These are phyloP conservation scores for Suzukiozyma palmioleophila DNA, from an alignment of 1,139 yeast species.

Conservation along the genomic window DNA sequence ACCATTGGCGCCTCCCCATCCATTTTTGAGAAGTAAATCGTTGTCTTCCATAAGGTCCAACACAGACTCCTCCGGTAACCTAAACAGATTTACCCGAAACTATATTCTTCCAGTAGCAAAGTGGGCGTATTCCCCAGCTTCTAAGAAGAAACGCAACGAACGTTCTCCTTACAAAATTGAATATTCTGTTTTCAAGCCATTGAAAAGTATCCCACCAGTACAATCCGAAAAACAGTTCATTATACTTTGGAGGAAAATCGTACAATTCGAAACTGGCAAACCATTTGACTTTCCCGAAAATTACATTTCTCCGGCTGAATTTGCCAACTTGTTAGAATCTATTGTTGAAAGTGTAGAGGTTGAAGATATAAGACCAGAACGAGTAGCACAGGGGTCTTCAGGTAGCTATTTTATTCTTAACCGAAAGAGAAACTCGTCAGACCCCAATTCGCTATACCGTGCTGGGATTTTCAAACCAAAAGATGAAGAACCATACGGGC, in stretches of 20 bases:
- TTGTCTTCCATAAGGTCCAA: constrained; percentile 11
- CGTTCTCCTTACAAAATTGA: constrained; percentile 18
- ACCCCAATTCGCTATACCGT: constrained; percentile 10
- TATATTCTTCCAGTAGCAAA: constrained; percentile 26
- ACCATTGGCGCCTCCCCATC: constrained; percentile 1
- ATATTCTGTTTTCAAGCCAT: constrained; percentile 23
- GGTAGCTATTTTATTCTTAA: constrained; percentile 62
- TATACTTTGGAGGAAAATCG: constrained; percentile 12
- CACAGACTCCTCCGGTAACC: constrained; percentile 8
- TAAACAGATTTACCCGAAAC: constrained; percentile 20
- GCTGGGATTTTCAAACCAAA: constrained; percentile 74
- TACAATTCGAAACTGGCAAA: constrained; percentile 8
- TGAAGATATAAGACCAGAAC: constrained; percentile 33
- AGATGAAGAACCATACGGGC: constrained; percentile 81
- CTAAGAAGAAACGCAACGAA: constrained; percentile 7
- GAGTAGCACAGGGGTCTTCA: constrained; percentile 65
- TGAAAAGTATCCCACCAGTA: constrained; percentile 14
- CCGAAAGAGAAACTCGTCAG: constrained; percentile 14
- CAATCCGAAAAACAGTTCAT: constrained; percentile 14
- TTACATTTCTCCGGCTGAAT: constrained; percentile 17
- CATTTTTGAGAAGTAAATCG: constrained; percentile 9
- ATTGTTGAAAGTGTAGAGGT: constrained; percentile 23
- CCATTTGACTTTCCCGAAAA: constrained; percentile 18
- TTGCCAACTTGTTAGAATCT: constrained; percentile 16
- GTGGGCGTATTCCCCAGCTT: constrained; percentile 21